Percentiles rank a stretch among this genome's conserved stretches.
phyloP scores from a whole-genome alignment of 441 rosid genomes.

The Erodium chrysanthum region DNA sequence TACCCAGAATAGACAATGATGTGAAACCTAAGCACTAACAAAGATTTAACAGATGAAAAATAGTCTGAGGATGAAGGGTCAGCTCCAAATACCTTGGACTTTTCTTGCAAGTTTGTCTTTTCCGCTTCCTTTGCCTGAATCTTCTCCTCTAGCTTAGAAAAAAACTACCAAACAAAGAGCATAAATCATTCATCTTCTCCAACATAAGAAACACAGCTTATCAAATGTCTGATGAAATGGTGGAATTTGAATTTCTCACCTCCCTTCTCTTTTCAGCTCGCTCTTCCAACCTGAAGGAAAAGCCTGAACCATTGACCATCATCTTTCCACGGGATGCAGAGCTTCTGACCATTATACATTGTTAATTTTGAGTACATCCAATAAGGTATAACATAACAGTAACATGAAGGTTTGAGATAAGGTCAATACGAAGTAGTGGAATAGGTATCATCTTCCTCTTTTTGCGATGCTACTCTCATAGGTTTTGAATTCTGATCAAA shows the following conservation, averaged over 20 bases:
- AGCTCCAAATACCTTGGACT: slow-evolving; percentile 42
- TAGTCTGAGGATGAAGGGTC: background rate
- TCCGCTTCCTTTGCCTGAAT: slow-evolving; percentile 56
- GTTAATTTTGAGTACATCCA: background rate
- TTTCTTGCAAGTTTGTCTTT: slow-evolving; percentile 44
- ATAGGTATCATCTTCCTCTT: slow-evolving; percentile 52
- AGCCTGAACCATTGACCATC: slow-evolving; percentile 47
- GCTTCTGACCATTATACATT: slow-evolving; percentile 31
- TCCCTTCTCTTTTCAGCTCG: slow-evolving; percentile 65
- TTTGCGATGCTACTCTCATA: slow-evolving; percentile 25
- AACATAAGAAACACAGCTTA: slow-evolving; percentile 1
- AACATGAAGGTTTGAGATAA: slow-evolving; percentile 15
- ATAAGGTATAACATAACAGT: background rate
- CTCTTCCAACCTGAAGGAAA: slow-evolving; percentile 58
- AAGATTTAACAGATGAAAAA: background rate
- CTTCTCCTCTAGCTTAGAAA: slow-evolving; percentile 62
- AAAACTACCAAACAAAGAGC: slow-evolving; percentile 34
- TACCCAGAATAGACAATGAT: background rate
- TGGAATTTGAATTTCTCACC: slow-evolving; percentile 26
- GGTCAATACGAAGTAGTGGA: slow-evolving; percentile 53
- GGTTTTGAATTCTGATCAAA: slow-evolving; percentile 34
- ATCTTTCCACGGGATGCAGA: slow-evolving; percentile 45
- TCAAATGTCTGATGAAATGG: slow-evolving; percentile 1
- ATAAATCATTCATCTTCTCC: background rate
- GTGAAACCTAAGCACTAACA: background rate